Percentiles rank a stretch among this genome's conserved stretches.
Conservation (phyloP, 164 flowering plant species). For the Chloranthus sessilifolius region DNA sequence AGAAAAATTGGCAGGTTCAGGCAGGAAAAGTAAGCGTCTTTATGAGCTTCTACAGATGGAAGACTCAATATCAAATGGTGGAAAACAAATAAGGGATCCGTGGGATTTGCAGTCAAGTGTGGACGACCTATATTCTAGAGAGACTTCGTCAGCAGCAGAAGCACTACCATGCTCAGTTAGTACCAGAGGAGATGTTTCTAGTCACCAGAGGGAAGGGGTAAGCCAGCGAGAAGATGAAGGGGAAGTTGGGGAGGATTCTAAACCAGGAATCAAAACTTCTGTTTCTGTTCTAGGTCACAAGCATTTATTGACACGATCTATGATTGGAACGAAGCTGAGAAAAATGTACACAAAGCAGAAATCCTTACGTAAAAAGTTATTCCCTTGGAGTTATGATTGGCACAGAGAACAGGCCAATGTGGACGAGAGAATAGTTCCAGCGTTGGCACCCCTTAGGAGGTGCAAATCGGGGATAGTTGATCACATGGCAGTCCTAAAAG, state of each 20-base stretch:
- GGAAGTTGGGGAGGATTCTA: constrained; percentile 21
- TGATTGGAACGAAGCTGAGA: constrained; percentile 40
- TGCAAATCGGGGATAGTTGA: constrained; percentile 47
- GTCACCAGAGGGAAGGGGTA: constrained; percentile 25
- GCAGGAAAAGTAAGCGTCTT: constrained; percentile 50
- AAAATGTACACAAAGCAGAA: constrained; percentile 53
- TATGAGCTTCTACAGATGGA: constrained; percentile 61
- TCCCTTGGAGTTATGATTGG: constrained; percentile 75
- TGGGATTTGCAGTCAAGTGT: constrained; percentile 13
- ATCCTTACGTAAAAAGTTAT: constrained; percentile 52
- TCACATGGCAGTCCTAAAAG: constrained; percentile 51
- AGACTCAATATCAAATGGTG: constrained; percentile 16
- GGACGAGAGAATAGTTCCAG: constrained; percentile 27
- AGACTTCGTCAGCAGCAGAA: constrained; percentile 20
- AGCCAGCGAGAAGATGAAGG: constrained; percentile 28
- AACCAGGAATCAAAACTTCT: constrained; percentile 11
- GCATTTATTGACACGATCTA: constrained; percentile 26
- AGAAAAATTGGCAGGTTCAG: constrained; percentile 30
- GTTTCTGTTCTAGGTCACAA: constrained; percentile 25
- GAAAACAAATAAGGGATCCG: constrained; percentile 12
- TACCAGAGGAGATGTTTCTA: constrained; percentile 17
- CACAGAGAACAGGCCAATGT: constrained; percentile 41
- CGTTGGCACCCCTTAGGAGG: constrained; percentile 36
- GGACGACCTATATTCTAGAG: constrained; percentile 15
- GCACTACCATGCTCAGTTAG: constrained; percentile 16